A percentile compares a stretch with the other conserved stretches of the same genome.
These are phyloP conservation scores for Aspergillus ibericus DNA, from an alignment of 2,329 filamentous ascomycete species.

Conservation along the genomic window DNA sequence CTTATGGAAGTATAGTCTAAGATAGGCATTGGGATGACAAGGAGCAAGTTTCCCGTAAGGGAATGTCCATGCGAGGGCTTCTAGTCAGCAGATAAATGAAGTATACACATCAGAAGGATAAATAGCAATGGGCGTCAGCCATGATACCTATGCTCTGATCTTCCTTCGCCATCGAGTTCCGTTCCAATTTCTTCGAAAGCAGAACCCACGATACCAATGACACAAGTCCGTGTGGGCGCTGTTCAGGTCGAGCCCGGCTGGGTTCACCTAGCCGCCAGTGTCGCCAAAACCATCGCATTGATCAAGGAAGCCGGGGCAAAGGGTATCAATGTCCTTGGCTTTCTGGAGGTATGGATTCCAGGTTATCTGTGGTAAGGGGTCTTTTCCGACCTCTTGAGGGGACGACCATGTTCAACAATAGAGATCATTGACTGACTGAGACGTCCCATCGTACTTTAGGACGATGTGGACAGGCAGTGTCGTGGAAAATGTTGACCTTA, in stretches of 20 bases:
- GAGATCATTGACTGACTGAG: neutral
- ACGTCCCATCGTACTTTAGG: neutral
- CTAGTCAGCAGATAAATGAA: too few relatives aligned
- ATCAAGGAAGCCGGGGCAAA: constrained; percentile 55
- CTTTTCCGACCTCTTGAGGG: neutral
- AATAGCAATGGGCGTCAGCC: too few relatives aligned
- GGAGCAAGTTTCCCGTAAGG: too few relatives aligned
- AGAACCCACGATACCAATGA: too few relatives aligned
- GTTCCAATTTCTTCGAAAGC: too few relatives aligned
- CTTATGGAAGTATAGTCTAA: too few relatives aligned
- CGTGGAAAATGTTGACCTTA: neutral
- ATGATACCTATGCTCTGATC: too few relatives aligned
- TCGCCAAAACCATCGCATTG: constrained; percentile 56
- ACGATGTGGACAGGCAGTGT: neutral
- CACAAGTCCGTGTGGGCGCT: neutral
- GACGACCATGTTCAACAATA: neutral
- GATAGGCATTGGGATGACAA: too few relatives aligned
- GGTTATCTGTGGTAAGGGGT: constrained; percentile 37
- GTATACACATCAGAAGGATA: too few relatives aligned
- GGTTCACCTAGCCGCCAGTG: constrained; percentile 19
- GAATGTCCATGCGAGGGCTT: too few relatives aligned
- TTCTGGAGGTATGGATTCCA: constrained; percentile 51
- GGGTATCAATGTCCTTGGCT: constrained; percentile 54
- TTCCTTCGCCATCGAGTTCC: too few relatives aligned
- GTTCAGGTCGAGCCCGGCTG: constrained; percentile 58